phyloP scores from a whole-genome alignment of 2,329 filamentous ascomycete genomes.

The Beauveria brongniartii region DNA sequence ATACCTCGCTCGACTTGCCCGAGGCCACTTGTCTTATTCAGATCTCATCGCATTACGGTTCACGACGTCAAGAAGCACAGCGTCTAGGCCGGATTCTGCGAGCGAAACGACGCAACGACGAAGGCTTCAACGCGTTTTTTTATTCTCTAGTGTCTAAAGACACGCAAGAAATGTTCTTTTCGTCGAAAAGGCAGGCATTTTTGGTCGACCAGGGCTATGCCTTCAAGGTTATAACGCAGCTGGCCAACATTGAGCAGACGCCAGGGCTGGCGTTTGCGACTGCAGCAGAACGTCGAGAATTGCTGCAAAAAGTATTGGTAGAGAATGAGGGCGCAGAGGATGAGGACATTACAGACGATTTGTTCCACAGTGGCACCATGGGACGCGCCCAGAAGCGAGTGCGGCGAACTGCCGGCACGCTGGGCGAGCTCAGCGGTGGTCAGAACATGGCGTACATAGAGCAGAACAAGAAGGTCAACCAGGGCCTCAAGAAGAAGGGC shows the following conservation, averaged over 20 bases:
- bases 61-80: conserved; percentile 92
- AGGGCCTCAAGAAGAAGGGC: conserved; percentile 27
- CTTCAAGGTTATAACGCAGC: conserved; percentile 96
- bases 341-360: conserved; percentile 51
- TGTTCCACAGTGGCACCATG: conserved; percentile 36
- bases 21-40: conserved; percentile 96
- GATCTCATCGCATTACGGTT: conserved; percentile 95
- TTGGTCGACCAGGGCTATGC: conserved; percentile 96
- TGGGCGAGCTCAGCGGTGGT: conserved; percentile 81
- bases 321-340: conserved; percentile 72
- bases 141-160: conserved; percentile 97
- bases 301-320: conserved; percentile 81
- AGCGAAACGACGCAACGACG: conserved; percentile 92
- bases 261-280: conserved; percentile 73
- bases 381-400: conserved; percentile 49
- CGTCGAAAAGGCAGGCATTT: conserved; percentile 92
- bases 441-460: conserved; percentile 97
- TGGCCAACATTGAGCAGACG: conserved; percentile 83
- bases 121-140: conserved; percentile 98
- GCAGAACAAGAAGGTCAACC: conserved; percentile 64
- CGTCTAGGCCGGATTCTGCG: conserved; percentile 85
- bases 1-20: conserved; percentile 93
- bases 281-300: conserved; percentile 70
- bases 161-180: conserved; percentile 97
- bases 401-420: conserved; percentile 72